A percentile compares a stretch with the other conserved stretches of the same genome.
phyloP scores from a whole-genome alignment of 805 yeast species.

The Limtongozyma cylindracea region DNA sequence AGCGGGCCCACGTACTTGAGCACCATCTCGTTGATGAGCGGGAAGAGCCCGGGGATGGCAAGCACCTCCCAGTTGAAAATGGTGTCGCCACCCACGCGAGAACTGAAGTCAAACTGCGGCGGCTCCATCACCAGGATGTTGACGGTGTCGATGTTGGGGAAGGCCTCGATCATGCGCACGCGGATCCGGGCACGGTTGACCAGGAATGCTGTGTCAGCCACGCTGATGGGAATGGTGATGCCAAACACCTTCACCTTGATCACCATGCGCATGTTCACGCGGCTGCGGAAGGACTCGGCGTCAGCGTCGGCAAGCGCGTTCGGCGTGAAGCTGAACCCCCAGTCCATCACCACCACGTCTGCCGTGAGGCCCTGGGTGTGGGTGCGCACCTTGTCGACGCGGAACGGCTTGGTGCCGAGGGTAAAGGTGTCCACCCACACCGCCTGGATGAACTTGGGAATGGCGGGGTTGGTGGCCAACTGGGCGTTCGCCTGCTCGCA shows the following conservation, averaged over 20 bases:
- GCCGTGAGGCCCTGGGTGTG: slow-evolving; percentile 74
- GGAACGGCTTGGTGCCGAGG: slow-evolving; percentile 85
- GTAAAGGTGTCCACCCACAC: slow-evolving; percentile 78
- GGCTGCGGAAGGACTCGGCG: slow-evolving; percentile 60
- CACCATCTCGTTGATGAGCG: slow-evolving; percentile 66
- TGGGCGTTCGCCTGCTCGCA: slow-evolving; percentile 70
- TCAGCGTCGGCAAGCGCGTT: slow-evolving; percentile 67
- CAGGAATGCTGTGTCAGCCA: slow-evolving; percentile 57
- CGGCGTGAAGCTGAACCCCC: slow-evolving; percentile 88
- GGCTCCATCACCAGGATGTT: slow-evolving; percentile 68
- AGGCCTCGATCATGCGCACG: slow-evolving; percentile 68
- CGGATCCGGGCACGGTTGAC: slow-evolving; percentile 56
- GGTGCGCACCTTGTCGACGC: slow-evolving; percentile 77
- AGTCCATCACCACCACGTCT: slow-evolving; percentile 93
- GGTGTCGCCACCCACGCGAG: slow-evolving; percentile 53
- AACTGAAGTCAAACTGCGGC: slow-evolving; percentile 70
- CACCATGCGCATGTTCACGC: slow-evolving; percentile 59
- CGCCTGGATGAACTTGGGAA: slow-evolving; percentile 70
- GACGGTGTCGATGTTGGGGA: slow-evolving; percentile 85
- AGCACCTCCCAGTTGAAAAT: slow-evolving; percentile 74
- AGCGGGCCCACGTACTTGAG: slow-evolving; percentile 75
- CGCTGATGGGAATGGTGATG: slow-evolving; percentile 49
- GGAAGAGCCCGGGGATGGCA: slow-evolving; percentile 65
- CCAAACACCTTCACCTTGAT: slow-evolving; percentile 73
- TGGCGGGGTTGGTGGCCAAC: slow-evolving; percentile 44